Evolutionary conservation across 2,329 filamentous ascomycete genomes (phyloP).

Genomic region (Magnaporthiopsis poae): DNA sequence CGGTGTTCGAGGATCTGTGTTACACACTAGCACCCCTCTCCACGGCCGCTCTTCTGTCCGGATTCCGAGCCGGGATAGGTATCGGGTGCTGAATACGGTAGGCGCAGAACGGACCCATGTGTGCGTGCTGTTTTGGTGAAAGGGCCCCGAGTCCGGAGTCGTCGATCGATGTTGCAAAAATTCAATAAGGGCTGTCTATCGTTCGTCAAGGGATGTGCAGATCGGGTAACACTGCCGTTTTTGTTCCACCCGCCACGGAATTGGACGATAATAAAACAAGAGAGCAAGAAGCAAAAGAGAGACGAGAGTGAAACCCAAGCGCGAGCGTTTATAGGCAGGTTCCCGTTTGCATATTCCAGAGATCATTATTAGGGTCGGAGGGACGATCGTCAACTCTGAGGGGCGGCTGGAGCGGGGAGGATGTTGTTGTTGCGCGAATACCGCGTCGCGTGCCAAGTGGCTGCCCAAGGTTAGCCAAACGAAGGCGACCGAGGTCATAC

Average conservation of each 20-base stretch:
- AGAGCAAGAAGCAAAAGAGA: conserved; percentile 2
- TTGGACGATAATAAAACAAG: conserved; percentile 8
- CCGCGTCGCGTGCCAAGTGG: neutral
- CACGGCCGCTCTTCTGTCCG: neutral
- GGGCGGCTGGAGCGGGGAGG: neutral
- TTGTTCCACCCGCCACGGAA: conserved; percentile 1
- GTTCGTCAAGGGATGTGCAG: conserved; percentile 8
- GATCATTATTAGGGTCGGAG: conserved; percentile 6
- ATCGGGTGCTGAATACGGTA: neutral
- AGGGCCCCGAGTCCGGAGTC: neutral
- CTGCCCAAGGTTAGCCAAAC: neutral
- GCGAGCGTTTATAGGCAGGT: neutral
- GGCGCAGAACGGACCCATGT: too few species aligned
- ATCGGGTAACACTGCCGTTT: conserved; percentile 3
- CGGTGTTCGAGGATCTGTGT: neutral
- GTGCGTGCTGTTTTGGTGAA: neutral
- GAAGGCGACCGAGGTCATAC: neutral
- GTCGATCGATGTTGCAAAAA: neutral
- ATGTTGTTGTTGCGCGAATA: conserved; percentile 1
- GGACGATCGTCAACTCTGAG: neutral
- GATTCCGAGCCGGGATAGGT: neutral
- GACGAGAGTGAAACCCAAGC: neutral
- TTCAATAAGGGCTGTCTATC: conserved; percentile 6
- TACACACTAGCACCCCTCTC: neutral
- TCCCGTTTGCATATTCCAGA: conserved; percentile 2